Base-by-base conservation (phyloP, 306 rosid species). In the Vicia sativa region DNA sequence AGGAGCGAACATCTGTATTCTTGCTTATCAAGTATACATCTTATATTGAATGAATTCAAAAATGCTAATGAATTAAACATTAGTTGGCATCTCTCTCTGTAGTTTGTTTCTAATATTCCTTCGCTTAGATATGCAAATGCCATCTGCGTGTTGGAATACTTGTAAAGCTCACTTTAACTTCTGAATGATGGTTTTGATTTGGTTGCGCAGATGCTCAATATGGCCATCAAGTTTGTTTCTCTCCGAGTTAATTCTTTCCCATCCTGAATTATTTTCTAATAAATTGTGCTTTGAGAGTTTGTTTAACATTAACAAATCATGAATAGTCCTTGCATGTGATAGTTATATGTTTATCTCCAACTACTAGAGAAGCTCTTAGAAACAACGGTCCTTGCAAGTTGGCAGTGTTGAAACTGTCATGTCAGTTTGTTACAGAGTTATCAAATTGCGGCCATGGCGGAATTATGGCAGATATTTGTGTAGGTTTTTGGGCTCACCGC, bases 371-470 rank as follows among this genome's bases (percentile, higher is more conserved):
- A n/a, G n/a, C n/a, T n/a, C n/a, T 69, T 70, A 46, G 58, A 60
- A 81, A 83, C 82, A 91, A 96, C 74, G 96, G 97, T n/a, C n/a
- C 53, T 85, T 96, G 5, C 96, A 96, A 68, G 95, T 91, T 77
- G 97, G 97, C 78, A 96, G 97, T 87, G 85, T 62, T 61, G 16
- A 61, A 50, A 28, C n/a, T n/a, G n/a, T n/a, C n/a, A n/a, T n/a
- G n/a, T n/a, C n/a, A n/a, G n/a, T n/a, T n/a, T n/a, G n/a, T n/a
- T n/a, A n/a, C n/a, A n/a, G n/a, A n/a, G n/a, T n/a, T n/a, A n/a
- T n/a, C n/a, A n/a, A n/a, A n/a, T n/a, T n/a, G n/a, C n/a, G n/a
- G n/a, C n/a, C n/a, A n/a, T n/a, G n/a, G n/a, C n/a, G n/a, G n/a
- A n/a, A n/a, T n/a, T n/a, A n/a, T n/a, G n/a, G n/a, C n/a, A n/a